phyloP scores from a whole-genome alignment of 169 alveolate genomes.

The Besnoitia besnoiti region DNA sequence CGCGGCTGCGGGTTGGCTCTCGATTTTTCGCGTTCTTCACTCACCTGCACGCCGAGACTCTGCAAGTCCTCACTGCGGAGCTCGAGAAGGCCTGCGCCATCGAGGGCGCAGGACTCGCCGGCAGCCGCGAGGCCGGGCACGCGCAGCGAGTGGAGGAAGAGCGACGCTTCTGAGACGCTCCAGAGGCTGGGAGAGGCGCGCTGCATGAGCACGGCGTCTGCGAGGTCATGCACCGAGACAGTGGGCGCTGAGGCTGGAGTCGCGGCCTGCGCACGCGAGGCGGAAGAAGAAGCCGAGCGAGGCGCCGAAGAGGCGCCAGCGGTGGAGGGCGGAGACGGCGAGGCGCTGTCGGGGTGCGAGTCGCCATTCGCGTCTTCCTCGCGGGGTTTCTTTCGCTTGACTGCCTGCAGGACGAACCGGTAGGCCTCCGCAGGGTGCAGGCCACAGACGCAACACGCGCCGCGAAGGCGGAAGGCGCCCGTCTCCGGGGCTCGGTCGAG shows the following conservation, averaged over 20 bases:
- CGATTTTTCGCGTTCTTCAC: not conserved
- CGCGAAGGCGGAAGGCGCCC: not conserved
- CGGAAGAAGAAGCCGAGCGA: not conserved
- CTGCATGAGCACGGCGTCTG: slow-evolving; percentile 36
- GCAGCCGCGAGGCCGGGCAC: slow-evolving; percentile 42
- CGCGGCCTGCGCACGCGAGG: not conserved
- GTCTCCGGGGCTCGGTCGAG: slow-evolving; percentile 31
- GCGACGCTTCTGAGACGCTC: not conserved
- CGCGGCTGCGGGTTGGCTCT: too few species aligned
- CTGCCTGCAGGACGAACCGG: slow-evolving; percentile 6
- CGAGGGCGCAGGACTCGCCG: slow-evolving; percentile 12
- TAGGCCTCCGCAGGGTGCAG: not conserved
- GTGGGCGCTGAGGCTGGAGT: not conserved
- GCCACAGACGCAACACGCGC: not conserved
- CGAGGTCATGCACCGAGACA: not conserved
- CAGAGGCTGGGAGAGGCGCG: not conserved
- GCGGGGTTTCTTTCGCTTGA: not conserved
- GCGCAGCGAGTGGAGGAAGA: not conserved
- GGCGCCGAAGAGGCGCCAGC: not conserved
- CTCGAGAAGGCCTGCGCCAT: slow-evolving; percentile 8
- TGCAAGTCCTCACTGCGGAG: not conserved
- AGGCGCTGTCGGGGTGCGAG: not conserved
- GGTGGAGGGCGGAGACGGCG: not conserved
- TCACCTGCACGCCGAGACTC: slow-evolving; percentile 30
- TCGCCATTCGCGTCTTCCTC: not conserved